Percentiles rank a stretch among this genome's conserved stretches.
Evolutionary conservation across 768 basidiomycete genomes (phyloP).

Genomic region (Psilocybe cubensis): DNA sequence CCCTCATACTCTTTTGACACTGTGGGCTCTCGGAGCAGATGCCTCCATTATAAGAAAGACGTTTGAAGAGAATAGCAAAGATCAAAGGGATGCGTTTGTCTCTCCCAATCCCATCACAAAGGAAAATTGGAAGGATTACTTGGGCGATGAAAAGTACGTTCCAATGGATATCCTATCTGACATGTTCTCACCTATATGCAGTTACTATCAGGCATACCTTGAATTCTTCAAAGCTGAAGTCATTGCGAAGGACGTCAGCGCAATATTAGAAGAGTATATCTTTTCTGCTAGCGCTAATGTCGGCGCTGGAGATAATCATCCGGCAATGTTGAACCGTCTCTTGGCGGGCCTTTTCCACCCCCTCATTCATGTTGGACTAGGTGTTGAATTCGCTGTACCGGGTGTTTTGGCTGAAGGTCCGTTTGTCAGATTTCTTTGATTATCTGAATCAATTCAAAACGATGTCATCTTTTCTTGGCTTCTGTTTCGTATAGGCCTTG

Average conservation of each 20-base stretch:
- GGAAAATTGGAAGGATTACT: slow-evolving; percentile 54
- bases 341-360: slow-evolving; percentile 64
- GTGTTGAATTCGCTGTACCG: slow-evolving; percentile 60
- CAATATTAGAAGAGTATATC: slow-evolving; percentile 61
- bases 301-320: slow-evolving; percentile 38
- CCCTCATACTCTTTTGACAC: slow-evolving; percentile 58
- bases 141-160: slow-evolving; percentile 59
- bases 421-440: neutral
- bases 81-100: slow-evolving; percentile 39
- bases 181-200: neutral
- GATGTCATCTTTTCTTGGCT: neutral
- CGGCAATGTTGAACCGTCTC: slow-evolving; percentile 61
- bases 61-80: slow-evolving; percentile 38
- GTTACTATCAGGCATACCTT: slow-evolving; percentile 42
- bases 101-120: slow-evolving; percentile 50
- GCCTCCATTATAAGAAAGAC: slow-evolving; percentile 37
- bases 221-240: slow-evolving; percentile 53
- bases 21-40: slow-evolving; percentile 63
- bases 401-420: slow-evolving; percentile 68
- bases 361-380: slow-evolving; percentile 65
- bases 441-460: neutral
- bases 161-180: neutral
- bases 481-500: slow-evolving; percentile 46
- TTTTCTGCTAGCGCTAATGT: slow-evolving; percentile 58
- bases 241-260: slow-evolving; percentile 39